These are phyloP conservation scores for Podaxis sp. DNA, from an alignment of 768 basidiomycete genomes.

Conservation along the genomic window DNA sequence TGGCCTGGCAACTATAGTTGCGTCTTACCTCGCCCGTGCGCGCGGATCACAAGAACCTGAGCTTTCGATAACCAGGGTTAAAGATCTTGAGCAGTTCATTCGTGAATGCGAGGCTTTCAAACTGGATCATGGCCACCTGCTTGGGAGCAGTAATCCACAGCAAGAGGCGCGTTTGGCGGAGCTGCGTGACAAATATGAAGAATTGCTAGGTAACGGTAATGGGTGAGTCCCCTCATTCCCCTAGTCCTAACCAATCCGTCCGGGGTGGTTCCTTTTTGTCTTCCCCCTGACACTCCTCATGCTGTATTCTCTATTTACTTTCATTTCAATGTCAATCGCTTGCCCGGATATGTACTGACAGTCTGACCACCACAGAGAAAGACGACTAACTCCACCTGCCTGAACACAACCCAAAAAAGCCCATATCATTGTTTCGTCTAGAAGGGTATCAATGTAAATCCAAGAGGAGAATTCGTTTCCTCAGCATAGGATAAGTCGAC, in stretches of 20 bases:
- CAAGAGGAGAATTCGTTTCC: neutral
- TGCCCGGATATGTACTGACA: neutral
- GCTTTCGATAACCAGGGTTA: constrained; percentile 47
- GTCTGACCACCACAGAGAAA: neutral
- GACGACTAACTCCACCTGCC: neutral
- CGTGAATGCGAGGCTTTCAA: constrained; percentile 58
- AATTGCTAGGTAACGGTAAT: constrained; percentile 28
- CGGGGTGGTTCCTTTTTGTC: neutral
- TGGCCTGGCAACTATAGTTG: constrained; percentile 64
- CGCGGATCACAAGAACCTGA: constrained; percentile 74
- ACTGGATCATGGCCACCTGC: constrained; percentile 51
- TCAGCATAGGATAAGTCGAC: too few relatives aligned
- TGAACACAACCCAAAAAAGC: neutral
- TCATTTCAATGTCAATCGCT: neutral
- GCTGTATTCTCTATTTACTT: neutral
- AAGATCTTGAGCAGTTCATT: constrained; percentile 66
- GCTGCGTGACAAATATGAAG: constrained; percentile 27
- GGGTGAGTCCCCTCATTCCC: constrained; percentile 17
- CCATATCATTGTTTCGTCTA: neutral
- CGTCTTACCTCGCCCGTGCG: constrained; percentile 69
- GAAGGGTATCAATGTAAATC: neutral
- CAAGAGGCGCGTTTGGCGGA: constrained; percentile 27
- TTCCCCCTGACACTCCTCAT: neutral
- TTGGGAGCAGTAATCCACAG: constrained; percentile 27
- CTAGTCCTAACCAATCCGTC: too few relatives aligned